These are phyloP conservation scores for Plasmodium billcollinsi DNA, from an alignment of 169 alveolate species.

Conservation along the genomic window DNA sequence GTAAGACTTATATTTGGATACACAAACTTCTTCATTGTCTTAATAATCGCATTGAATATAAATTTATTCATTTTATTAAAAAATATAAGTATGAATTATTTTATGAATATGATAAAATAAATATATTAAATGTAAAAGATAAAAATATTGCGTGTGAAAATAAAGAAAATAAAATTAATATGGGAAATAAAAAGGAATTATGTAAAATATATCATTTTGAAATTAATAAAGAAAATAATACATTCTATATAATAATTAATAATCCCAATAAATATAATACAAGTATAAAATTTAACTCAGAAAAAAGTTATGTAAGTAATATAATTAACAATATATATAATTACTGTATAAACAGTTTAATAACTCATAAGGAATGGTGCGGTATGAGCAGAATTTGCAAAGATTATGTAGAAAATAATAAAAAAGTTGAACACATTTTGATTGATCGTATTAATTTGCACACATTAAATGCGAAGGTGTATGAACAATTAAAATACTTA, in stretches of 20 bases:
- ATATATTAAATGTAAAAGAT: slow-evolving; percentile 7
- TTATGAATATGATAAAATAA: slow-evolving; percentile 23
- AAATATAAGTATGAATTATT: slow-evolving; percentile 15
- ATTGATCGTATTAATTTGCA: background rate
- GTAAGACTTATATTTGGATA: slow-evolving; percentile 22
- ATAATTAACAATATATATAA: slow-evolving; percentile 28
- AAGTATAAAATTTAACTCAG: slow-evolving; percentile 15
- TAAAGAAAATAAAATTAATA: slow-evolving; percentile 10
- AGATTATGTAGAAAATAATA: slow-evolving; percentile 4
- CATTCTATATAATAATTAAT: slow-evolving; percentile 47
- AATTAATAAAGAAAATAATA: slow-evolving; percentile 28
- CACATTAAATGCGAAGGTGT: slow-evolving; percentile 2
- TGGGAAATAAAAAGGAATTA: slow-evolving; percentile 1
- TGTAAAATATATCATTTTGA: slow-evolving; percentile 40
- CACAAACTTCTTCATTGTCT: slow-evolving; percentile 13
- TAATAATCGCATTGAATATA: slow-evolving; percentile 23
- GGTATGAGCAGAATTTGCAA: slow-evolving; percentile 26
- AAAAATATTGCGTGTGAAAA: background rate
- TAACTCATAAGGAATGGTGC: slow-evolving; percentile 46
- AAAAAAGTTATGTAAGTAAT: slow-evolving; percentile 4
- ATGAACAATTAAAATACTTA: slow-evolving; percentile 38
- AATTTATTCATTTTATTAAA: slow-evolving; percentile 57
- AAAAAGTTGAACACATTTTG: background rate
- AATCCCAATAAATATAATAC: slow-evolving; percentile 42
- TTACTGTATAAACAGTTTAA: slow-evolving; percentile 28